phyloP scores from a whole-genome alignment of 257 asterid species.

The Rehmannia glutinosa region DNA sequence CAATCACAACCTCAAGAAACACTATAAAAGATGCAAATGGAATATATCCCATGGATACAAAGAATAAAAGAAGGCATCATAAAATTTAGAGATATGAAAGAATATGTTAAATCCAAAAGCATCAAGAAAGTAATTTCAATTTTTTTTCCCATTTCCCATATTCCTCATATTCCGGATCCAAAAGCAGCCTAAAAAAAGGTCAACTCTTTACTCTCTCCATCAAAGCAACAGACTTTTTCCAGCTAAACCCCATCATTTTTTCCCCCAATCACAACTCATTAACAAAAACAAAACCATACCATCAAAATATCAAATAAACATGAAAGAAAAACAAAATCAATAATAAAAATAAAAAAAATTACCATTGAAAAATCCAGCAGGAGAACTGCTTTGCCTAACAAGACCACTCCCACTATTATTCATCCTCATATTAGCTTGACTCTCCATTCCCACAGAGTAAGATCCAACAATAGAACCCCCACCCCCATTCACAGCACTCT shows the following conservation, averaged over 20 bases:
- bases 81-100: background rate
- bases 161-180: conserved; percentile 20
- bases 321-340: background rate
- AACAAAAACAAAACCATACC: background rate
- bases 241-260: background rate
- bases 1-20: background rate
- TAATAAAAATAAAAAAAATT: background rate
- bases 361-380: conserved; percentile 87
- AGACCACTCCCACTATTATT: conserved; percentile 33
- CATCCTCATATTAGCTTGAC: conserved; percentile 24
- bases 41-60: conserved; percentile 17
- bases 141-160: background rate
- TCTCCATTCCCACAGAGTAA: conserved; percentile 47
- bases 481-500: conserved; percentile 40
- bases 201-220: conserved; percentile 24
- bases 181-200: conserved; percentile 12
- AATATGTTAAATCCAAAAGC: background rate
- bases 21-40: conserved; percentile 12
- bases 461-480: conserved; percentile 54
- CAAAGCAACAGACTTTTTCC: background rate
- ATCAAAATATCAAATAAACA: background rate
- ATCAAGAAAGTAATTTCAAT: background rate
- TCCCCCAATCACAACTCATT: background rate
- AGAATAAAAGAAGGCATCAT: background rate
- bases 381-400: conserved; percentile 77